Percentiles rank a stretch among this genome's conserved stretches.
These are phyloP conservation scores for Micractinium sp. DNA, from an alignment of 139 green algal species.

Conservation along the genomic window DNA sequence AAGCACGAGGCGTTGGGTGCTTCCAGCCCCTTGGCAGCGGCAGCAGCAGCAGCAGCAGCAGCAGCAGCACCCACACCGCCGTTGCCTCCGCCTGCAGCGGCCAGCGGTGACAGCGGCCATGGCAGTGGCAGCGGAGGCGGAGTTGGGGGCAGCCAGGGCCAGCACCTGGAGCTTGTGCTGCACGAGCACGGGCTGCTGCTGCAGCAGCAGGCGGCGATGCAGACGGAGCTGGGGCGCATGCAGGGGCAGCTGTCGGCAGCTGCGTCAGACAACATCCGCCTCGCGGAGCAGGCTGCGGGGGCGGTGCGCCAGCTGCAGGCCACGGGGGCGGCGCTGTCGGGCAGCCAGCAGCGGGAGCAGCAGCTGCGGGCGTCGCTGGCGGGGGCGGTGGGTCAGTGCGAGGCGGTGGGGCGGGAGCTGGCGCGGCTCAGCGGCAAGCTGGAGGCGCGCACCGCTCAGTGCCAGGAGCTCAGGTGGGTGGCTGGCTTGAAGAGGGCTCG, in stretches of 20 bases:
- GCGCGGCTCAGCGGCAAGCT: slow-evolving; percentile 1
- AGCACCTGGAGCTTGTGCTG: background rate
- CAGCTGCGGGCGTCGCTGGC: slow-evolving; percentile 22
- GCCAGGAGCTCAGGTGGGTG: slow-evolving; percentile 18
- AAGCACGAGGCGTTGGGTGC: too few species aligned
- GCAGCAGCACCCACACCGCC: too few species aligned
- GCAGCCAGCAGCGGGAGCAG: background rate
- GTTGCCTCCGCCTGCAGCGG: background rate
- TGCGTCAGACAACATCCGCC: slow-evolving; percentile 18
- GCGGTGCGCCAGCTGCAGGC: slow-evolving; percentile 34
- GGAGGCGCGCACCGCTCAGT: slow-evolving; percentile 7
- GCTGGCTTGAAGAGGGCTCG: too few species aligned
- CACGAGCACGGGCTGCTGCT: slow-evolving; percentile 22
- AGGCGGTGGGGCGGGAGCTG: slow-evolving; percentile 36
- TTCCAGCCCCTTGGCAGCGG: background rate
- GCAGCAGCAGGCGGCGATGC: slow-evolving; percentile 4
- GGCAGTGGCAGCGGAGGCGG: background rate
- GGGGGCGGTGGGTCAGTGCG: slow-evolving; percentile 27
- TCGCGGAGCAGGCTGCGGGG: background rate
- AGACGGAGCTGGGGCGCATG: slow-evolving; percentile 19
- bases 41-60: background rate
- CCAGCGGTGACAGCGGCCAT: background rate
- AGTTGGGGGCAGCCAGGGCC: background rate
- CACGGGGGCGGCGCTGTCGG: background rate
- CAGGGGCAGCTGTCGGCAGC: slow-evolving; percentile 32